Evolutionary conservation across 2,329 filamentous ascomycete genomes (phyloP), one percentile per base, ranked within the genome.

Genomic region (Fusarium dlaminii): DNA sequence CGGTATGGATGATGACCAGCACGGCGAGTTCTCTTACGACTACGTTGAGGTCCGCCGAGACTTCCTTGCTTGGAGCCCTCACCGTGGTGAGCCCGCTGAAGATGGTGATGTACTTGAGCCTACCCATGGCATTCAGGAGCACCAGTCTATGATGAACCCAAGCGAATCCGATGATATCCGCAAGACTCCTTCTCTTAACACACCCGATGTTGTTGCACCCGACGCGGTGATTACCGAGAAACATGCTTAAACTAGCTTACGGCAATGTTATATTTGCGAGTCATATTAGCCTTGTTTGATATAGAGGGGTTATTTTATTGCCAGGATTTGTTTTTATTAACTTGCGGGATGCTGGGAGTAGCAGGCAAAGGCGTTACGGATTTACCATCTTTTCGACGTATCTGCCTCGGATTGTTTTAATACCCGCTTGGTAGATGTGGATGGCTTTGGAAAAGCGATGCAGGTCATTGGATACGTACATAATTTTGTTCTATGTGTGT

Each of bases 1-100:
- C 64, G 94, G 94, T 76, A 95, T 96, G 93, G 94, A 96, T 79
- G 94, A 96, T 80, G 93, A 96, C 84, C 94, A 96, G 85, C 93
- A 96, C 77, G 94, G 94, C 83, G 94, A 96, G 84, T 96, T 96
- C 81, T 94, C 93, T 18, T 96, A 96, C 86, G 94, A 96, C 82
- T 96, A 96, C 82, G 94, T 96, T 75, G 94, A 96, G 87, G 93
- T 96, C 67, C 92, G 94, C 80, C 91, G 94, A 79, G 94, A 96
- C 84, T 96, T 95, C 87, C 90, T 96, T 43, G 94, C 94, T 67
- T 96, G 94, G 94, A 95, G 93, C 36, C 94, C 94, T 2, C 90
- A 92, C 39, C 92, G 92, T 79, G 87, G 86, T 70, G 90, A 93
- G 75, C 92, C 90, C 32, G 86, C 87, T 56, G 82, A 87, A 66